phyloP scores from a whole-genome alignment of 2,329 filamentous ascomycete species.

The Neofusicoccum ribis region DNA sequence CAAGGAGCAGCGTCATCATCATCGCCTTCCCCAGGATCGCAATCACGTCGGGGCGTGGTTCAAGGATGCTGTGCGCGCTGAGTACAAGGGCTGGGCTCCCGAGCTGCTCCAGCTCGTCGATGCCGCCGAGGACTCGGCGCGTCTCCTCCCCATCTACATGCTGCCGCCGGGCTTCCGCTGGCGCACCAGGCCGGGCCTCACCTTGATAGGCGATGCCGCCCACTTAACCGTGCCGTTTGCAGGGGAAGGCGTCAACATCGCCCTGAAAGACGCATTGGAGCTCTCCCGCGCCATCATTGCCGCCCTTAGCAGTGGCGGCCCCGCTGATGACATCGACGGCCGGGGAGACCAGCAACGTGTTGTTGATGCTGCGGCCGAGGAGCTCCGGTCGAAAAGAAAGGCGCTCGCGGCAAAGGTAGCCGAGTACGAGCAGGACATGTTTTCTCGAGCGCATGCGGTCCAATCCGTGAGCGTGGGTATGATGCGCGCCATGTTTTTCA shows the following conservation, averaged over 20 bases:
- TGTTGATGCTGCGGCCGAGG: not conserved
- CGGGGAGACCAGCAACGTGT: too few species aligned
- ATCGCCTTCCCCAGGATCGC: not conserved
- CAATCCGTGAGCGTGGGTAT: slow-evolving; percentile 44
- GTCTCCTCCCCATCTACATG: slow-evolving; percentile 35
- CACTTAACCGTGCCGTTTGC: slow-evolving; percentile 41
- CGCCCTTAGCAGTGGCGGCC: slow-evolving; percentile 22
- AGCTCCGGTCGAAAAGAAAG: not conserved
- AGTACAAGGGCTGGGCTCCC: slow-evolving; percentile 34
- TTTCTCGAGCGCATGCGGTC: slow-evolving; percentile 31
- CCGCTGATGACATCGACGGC: not conserved
- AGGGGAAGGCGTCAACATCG: slow-evolving; percentile 42
- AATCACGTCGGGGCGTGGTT: slow-evolving; percentile 20
- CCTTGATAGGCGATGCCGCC: slow-evolving; percentile 44
- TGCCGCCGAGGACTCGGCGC: slow-evolving; percentile 25
- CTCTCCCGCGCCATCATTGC: slow-evolving; percentile 36
- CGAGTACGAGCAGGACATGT: slow-evolving; percentile 41
- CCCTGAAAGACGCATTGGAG: slow-evolving; percentile 37
- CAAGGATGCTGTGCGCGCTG: slow-evolving; percentile 23
- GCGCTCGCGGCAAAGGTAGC: slow-evolving; percentile 30
- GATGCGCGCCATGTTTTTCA: slow-evolving; percentile 52
- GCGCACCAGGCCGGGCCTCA: slow-evolving; percentile 39
- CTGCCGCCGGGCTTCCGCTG: slow-evolving; percentile 41
- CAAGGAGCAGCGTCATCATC: not conserved
- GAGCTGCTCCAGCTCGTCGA: slow-evolving; percentile 32